A percentile compares a stretch with the other conserved stretches of the same genome.
Conservation (phyloP, 768 basidiomycete genomes). For the Butyriboletus loyo region DNA sequence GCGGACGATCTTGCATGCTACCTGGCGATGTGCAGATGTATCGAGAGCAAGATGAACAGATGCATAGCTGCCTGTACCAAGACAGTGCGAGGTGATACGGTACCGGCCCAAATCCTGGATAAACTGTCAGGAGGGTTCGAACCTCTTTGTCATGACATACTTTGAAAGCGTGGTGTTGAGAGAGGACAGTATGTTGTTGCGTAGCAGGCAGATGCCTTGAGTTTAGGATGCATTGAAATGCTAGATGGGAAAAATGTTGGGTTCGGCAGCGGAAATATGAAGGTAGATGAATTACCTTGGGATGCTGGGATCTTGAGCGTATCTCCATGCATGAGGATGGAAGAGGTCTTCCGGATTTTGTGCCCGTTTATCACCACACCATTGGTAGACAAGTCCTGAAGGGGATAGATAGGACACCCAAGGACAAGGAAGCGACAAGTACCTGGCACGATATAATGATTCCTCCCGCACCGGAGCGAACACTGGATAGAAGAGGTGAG, state of each 20-base stretch:
- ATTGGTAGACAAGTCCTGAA: constrained; percentile 74
- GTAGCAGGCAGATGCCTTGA: constrained; percentile 48
- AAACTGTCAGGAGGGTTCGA: background rate
- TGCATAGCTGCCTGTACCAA: constrained; percentile 80
- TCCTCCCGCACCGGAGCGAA: constrained; percentile 67
- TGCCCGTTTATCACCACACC: constrained; percentile 71
- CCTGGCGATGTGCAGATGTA: constrained; percentile 59
- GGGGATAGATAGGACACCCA: background rate
- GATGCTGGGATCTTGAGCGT: constrained; percentile 64
- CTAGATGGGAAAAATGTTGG: constrained; percentile 32
- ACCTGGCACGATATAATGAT: constrained; percentile 81
- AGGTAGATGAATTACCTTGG: constrained; percentile 41
- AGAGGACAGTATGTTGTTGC: constrained; percentile 62
- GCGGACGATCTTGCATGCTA: constrained; percentile 81
- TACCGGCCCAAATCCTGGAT: constrained; percentile 62
- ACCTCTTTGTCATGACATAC: constrained; percentile 29
- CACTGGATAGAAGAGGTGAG: constrained; percentile 37
- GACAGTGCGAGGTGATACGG: constrained; percentile 71
- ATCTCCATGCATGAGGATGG: constrained; percentile 79
- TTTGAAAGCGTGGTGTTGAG: constrained; percentile 51
- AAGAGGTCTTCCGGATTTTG: constrained; percentile 59
- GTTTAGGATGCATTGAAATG: constrained; percentile 62
- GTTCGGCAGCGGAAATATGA: background rate
- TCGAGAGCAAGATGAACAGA: constrained; percentile 79
- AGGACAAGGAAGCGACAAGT: constrained; percentile 1